Evolutionary conservation across 148 eudicot genomes (phyloP), one percentile per base, ranked within the genome.

Genomic region (Cornus florida): DNA sequence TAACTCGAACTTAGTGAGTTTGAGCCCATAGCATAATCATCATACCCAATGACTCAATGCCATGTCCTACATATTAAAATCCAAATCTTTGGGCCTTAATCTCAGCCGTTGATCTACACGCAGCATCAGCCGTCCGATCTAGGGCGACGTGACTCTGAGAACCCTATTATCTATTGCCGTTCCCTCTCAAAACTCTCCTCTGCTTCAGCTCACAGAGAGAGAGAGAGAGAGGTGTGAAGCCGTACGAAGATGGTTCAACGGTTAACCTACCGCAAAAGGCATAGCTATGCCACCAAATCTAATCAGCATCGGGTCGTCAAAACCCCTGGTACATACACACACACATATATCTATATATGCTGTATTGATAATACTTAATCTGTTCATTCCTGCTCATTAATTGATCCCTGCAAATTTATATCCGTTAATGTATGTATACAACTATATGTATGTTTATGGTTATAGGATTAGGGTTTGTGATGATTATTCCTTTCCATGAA

Each of bases 201-300:
- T 28, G 69, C 62, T 22, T 59, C 74, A 12, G 74, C 80, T 22
- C 17, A 35, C 69, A 56, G 62, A 75, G 70, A 74, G 81, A 43
- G 68, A 56, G 73, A 20, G 65, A 28, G 28, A 28, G 28, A 28
- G 28, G 31, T 23, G 31, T 23, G 33, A 71, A 23, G 43, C 59
- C 57, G 43, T 59, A 31, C 50, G 69, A 86, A 70, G 73, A 90
- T 90, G 93, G 93, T 88, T 77, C 88, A 87, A 65, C 87, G 94
- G 62, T 79, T 91, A 10, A 87, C 89, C 7, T 91, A 91, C 81
- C 86, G 91, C 0, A 79, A 41, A 7, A 82, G 94, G 19, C 94
- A 91, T 62, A 90, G 91, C 79, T 90, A 90, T 75, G 91, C 93
- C 72, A 90, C 93, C 85, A 90, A 90, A 75, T 90, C 93, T 12